These are phyloP conservation scores for Calonectria henricotiae DNA, from an alignment of 2,329 filamentous ascomycete species.

Conservation along the genomic window DNA sequence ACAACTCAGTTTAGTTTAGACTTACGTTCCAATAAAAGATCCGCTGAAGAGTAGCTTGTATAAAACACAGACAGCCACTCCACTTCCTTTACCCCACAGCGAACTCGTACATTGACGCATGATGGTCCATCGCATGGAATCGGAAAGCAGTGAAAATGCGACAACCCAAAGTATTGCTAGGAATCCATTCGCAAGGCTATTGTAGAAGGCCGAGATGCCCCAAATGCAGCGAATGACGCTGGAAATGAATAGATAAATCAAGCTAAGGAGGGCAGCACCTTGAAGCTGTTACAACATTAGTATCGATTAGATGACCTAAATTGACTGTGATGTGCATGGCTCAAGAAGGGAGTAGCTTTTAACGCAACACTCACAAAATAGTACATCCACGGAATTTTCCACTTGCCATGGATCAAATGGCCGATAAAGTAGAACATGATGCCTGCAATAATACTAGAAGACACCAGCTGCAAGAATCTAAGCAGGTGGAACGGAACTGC, in stretches of 20 bases:
- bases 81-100: background rate
- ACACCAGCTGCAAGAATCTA: background rate
- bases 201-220: constrained; percentile 6
- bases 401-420: background rate
- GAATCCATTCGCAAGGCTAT: constrained; percentile 7
- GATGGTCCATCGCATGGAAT: constrained; percentile 6
- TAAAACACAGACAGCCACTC: constrained; percentile 1
- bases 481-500: background rate
- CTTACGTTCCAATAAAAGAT: constrained; percentile 1
- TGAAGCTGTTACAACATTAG: background rate
- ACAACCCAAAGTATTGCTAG: background rate
- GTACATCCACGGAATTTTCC: constrained; percentile 17
- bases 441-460: background rate
- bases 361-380: constrained; percentile 6
- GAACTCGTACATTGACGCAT: background rate
- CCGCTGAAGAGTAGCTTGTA: constrained; percentile 4
- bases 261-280: constrained; percentile 2
- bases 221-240: background rate
- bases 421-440: constrained; percentile 22
- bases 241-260: constrained; percentile 1
- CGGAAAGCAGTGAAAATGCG: background rate
- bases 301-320: too few relatives aligned
- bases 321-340: too few relatives aligned
- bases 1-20: background rate
- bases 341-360: too few relatives aligned